Percentiles rank a stretch among this genome's conserved stretches.
These are phyloP conservation scores for Pelargonium nanum DNA, from an alignment of 345 rosid genomes.

Conservation along the genomic window DNA sequence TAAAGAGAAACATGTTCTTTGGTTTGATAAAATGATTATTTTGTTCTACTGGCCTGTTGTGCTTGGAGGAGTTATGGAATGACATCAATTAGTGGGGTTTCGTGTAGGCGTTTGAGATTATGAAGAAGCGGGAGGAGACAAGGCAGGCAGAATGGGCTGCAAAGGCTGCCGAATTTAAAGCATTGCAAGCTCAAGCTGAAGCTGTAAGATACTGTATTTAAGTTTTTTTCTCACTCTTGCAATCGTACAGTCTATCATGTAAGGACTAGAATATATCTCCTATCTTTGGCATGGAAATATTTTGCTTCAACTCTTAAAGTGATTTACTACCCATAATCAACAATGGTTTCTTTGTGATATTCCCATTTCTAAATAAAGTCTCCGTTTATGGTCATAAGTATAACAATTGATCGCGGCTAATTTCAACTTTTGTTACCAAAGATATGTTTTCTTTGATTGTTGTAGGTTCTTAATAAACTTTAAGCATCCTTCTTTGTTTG, in stretches of 20 bases:
- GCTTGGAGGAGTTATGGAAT: neutral
- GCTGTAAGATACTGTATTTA: constrained; percentile 36
- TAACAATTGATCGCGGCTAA: neutral
- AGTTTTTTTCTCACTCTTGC: neutral
- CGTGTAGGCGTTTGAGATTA: constrained; percentile 58
- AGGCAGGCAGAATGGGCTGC: constrained; percentile 53
- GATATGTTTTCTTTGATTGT: neutral
- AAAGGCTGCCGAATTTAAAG: constrained; percentile 71
- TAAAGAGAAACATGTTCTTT: neutral
- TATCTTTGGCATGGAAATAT: neutral
- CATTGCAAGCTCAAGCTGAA: constrained; percentile 83
- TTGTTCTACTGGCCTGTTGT: neutral
- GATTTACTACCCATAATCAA: no score
- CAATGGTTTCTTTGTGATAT: neutral
- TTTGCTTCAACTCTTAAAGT: neutral
- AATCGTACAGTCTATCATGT: neutral
- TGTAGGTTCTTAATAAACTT: neutral
- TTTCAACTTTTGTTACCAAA: neutral
- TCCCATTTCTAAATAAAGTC: neutral
- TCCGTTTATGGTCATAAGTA: neutral
- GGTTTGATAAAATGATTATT: neutral
- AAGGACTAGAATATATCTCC: neutral
- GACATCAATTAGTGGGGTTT: constrained; percentile 1
- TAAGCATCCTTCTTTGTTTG: neutral
- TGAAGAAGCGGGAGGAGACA: constrained; percentile 77